Percentiles rank a stretch among this genome's conserved stretches.
phyloP scores from a whole-genome alignment of 306 rosid genomes.

The Lathyrus oleraceus region DNA sequence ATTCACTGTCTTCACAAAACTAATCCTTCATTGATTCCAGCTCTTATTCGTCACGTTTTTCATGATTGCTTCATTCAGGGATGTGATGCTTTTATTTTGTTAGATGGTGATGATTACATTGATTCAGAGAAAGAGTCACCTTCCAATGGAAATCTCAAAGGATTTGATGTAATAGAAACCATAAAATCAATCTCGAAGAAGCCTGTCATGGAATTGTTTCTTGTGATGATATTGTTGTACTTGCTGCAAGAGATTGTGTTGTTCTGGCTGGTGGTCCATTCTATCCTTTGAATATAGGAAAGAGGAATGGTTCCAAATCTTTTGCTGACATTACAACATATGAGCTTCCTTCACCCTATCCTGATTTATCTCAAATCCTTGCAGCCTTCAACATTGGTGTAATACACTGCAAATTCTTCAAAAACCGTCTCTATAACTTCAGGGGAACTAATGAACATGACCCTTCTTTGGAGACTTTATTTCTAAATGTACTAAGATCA shows the following conservation, averaged over 20 bases:
- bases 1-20: conserved; percentile 3
- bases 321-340: conserved; percentile 33
- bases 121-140: conserved; percentile 43
- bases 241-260: conserved; percentile 52
- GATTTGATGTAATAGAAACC: conserved; percentile 43
- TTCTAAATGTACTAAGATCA: conserved; percentile 43
- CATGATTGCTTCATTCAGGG: conserved; percentile 52
- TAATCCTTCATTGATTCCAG: conserved; percentile 23
- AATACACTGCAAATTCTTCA: conserved; percentile 43
- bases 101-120: conserved; percentile 41
- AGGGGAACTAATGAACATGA: conserved; percentile 41
- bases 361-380: conserved; percentile 33
- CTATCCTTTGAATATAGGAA: conserved; percentile 43
- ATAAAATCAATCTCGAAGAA: conserved; percentile 46
- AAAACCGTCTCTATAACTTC: conserved; percentile 42
- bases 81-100: conserved; percentile 49
- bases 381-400: conserved; percentile 48
- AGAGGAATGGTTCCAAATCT: conserved; percentile 38
- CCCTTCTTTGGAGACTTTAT: conserved; percentile 42
- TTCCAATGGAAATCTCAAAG: conserved; percentile 42
- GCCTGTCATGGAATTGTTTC: conserved; percentile 48
- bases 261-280: conserved; percentile 45
- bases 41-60: conserved; percentile 40
- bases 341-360: conserved; percentile 44
- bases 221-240: conserved; percentile 50